Conservation (phyloP, 1,284 basidiomycete genomes). For the Bjerkandera adusta region DNA sequence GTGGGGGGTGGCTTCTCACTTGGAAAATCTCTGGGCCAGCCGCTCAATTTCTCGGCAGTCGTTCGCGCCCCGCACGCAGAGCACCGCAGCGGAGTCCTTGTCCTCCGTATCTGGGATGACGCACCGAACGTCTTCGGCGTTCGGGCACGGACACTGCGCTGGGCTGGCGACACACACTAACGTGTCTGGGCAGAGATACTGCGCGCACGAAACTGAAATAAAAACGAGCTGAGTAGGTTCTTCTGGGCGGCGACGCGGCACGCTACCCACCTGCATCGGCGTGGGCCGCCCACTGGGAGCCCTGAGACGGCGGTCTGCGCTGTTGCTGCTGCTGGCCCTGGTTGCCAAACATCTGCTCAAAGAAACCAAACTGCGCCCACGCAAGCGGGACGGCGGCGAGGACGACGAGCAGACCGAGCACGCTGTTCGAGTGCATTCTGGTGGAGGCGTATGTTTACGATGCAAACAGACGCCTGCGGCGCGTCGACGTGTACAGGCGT, state of each 20-base stretch:
- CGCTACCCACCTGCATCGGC: slow-evolving; percentile 39
- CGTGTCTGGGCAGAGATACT: slow-evolving; percentile 40
- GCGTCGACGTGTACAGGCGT: slow-evolving; percentile 2
- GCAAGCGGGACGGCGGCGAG: slow-evolving; percentile 25
- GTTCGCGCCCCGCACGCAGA: slow-evolving; percentile 37
- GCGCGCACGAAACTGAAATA: slow-evolving; percentile 33
- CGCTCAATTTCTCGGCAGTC: slow-evolving; percentile 36
- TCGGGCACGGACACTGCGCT: slow-evolving; percentile 42
- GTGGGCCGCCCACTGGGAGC: slow-evolving; percentile 55
- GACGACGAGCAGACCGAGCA: background rate
- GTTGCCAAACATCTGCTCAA: slow-evolving; percentile 60
- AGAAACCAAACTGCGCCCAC: slow-evolving; percentile 60
- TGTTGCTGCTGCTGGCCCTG: slow-evolving; percentile 50
- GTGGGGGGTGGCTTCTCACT: slow-evolving; percentile 12
- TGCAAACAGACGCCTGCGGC: slow-evolving; percentile 2
- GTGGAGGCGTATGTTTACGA: background rate
- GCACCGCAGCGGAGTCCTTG: slow-evolving; percentile 33
- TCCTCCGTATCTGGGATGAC: slow-evolving; percentile 37
- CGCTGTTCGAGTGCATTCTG: slow-evolving; percentile 2
- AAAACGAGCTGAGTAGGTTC: background rate
- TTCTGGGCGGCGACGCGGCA: background rate
- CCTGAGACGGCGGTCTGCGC: slow-evolving; percentile 20
- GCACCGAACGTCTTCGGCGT: slow-evolving; percentile 41
- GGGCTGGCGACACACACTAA: slow-evolving; percentile 38
- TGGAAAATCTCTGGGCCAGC: slow-evolving; percentile 30